A percentile compares a stretch with the other conserved stretches of the same genome.
phyloP scores from a whole-genome alignment of 2,329 filamentous ascomycete species.

The Aureobasidium namibiae region DNA sequence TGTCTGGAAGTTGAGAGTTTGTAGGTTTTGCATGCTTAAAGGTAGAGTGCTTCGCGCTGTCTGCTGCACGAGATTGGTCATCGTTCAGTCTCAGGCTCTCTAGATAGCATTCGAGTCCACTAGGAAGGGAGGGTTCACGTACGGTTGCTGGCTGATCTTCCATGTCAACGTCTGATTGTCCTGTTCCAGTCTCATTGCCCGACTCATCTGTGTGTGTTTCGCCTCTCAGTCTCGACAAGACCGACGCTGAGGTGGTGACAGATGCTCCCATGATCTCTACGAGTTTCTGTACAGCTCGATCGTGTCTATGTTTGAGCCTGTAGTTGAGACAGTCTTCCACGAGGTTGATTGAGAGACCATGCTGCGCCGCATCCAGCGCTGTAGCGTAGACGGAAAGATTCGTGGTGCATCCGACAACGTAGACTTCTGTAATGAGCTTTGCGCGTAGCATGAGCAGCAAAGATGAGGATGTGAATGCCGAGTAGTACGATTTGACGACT shows the following conservation, averaged over 20 bases:
- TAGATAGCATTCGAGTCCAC: not conserved
- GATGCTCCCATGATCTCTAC: constrained; percentile 67
- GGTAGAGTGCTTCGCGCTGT: constrained; percentile 14
- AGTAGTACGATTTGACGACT: constrained; percentile 71
- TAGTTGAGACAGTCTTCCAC: constrained; percentile 86
- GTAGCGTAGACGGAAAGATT: constrained; percentile 90
- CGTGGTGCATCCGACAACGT: constrained; percentile 75
- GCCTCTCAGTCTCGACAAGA: constrained; percentile 23
- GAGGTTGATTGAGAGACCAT: constrained; percentile 80
- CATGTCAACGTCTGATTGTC: constrained; percentile 3
- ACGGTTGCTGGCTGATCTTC: constrained; percentile 5
- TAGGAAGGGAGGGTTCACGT: constrained; percentile 5
- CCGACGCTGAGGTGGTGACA: constrained; percentile 52
- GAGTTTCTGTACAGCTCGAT: constrained; percentile 62
- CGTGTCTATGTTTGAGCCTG: constrained; percentile 59
- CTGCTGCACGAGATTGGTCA: not conserved
- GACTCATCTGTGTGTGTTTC: constrained; percentile 9
- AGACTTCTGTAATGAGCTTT: constrained; percentile 83
- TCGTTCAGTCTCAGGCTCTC: not conserved
- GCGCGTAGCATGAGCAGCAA: constrained; percentile 71
- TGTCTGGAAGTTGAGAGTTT: constrained; percentile 29
- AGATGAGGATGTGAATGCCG: constrained; percentile 68
- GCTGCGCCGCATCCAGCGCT: constrained; percentile 77
- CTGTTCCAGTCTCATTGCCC: constrained; percentile 3
- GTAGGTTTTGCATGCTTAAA: constrained; percentile 27